Base-by-base conservation (phyloP, 1,139 yeast species). In the Petasospora fabianii region DNA sequence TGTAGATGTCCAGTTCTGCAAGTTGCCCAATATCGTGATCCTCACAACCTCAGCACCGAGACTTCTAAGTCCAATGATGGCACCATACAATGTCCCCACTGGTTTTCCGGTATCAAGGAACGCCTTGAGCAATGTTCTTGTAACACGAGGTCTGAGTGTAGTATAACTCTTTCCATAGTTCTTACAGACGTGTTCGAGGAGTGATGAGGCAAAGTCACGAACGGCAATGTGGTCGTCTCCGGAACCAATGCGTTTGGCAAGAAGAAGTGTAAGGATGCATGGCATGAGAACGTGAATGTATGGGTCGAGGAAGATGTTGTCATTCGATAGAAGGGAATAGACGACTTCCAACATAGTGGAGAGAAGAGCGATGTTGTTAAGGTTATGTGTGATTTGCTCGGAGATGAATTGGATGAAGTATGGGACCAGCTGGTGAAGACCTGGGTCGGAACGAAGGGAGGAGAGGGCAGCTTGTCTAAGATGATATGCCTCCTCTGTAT, bases 221-320 rank as follows among this genome's bases (percentile, higher is more conserved):
- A 92, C 79, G 2, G 83, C 83, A 66, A 64, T 35, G 54, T 54
- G 47, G 58, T 69, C 59, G 20, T 51, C 48, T 20, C 41, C 50
- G 8, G 35, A 24, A 1, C 97, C 97, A n/a, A 92, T 76, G 48
- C 86, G 76, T 56, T 88, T 90, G 2, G 97, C 97, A 44, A 94
- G 71, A 37, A 94, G 70, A 24, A 94, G 71, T 0, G 99, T 94
- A 50, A 94, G 70, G 27, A 92, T 82, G 49, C 97, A 86, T 17
- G 99, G 98, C 87, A 92, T 87, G 52, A 94, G 69, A 1, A 96
- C 94, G 63, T 94, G 98, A 37, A 94, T 90, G 55, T 92, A 94
- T 11, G 98, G 98, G 52, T 92, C 97, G 49, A 92, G 72, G 56
- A 90, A 92, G 34, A 94, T 80, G 18, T 96, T 83, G 41, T 80